phyloP scores from a whole-genome alignment of 768 basidiomycete species.

The Trametes cingulata region DNA sequence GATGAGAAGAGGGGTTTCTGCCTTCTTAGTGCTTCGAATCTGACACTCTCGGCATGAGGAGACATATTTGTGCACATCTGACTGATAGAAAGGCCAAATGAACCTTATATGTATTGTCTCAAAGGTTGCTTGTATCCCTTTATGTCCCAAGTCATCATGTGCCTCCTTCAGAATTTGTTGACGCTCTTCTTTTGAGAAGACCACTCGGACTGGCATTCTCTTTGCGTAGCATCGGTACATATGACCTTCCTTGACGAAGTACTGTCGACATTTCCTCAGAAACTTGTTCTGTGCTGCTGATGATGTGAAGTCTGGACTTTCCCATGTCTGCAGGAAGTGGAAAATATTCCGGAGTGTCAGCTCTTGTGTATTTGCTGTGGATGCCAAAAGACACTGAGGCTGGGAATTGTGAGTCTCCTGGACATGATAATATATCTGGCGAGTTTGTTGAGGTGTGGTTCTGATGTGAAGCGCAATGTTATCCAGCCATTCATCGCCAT shows the following conservation, averaged over 20 bases:
- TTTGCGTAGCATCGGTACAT: constrained; percentile 7
- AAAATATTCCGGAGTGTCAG: constrained; percentile 24
- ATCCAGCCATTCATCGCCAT: constrained; percentile 15
- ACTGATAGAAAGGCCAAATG: constrained; percentile 28
- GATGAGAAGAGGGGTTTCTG: constrained; percentile 19
- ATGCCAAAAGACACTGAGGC: background rate
- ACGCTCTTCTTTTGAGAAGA: constrained; percentile 3
- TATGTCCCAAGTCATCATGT: constrained; percentile 25
- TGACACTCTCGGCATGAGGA: constrained; percentile 24
- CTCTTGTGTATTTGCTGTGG: background rate
- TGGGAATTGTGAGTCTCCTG: background rate
- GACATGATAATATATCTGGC: background rate
- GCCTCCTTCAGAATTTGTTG: constrained; percentile 14
- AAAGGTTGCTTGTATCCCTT: constrained; percentile 14
- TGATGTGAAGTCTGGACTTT: constrained; percentile 1
- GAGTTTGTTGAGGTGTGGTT: background rate
- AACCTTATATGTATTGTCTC: constrained; percentile 20
- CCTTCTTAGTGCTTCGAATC: constrained; percentile 16
- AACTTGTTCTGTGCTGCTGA: background rate
- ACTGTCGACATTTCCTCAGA: constrained; percentile 14
- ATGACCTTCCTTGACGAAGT: constrained; percentile 12
- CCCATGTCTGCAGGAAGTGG: constrained; percentile 9
- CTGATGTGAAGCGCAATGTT: background rate
- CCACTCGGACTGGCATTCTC: constrained; percentile 1
- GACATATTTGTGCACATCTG: constrained; percentile 17